Evolutionary conservation across 768 basidiomycete genomes (phyloP).

Genomic region (Leccinum arenicola): DNA sequence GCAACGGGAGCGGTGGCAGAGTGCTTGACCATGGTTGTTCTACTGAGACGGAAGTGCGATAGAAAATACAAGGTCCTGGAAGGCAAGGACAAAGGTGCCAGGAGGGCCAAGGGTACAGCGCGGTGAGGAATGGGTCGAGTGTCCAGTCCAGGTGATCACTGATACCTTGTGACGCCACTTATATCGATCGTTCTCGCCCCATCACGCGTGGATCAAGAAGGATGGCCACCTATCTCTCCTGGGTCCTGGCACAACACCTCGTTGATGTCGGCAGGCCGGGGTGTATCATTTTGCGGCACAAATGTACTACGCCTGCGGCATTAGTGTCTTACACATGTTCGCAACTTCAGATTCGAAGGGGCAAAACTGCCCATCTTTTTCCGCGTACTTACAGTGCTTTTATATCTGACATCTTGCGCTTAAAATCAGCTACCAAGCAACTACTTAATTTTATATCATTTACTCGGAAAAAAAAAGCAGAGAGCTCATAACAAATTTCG

Average conservation of each 20-base stretch:
- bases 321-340: not conserved
- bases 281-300: constrained; percentile 2
- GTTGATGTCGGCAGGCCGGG: constrained; percentile 12
- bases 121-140: constrained; percentile 1
- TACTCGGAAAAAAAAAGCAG: not conserved
- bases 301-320: not conserved
- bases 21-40: constrained; percentile 3
- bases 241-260: constrained; percentile 12
- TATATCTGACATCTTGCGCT: too few relatives aligned
- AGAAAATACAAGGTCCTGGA: not conserved
- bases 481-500: not conserved
- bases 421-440: not conserved
- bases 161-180: constrained; percentile 4
- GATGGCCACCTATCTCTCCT: not conserved
- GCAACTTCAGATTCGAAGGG: not conserved
- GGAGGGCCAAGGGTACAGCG: not conserved
- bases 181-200: constrained; percentile 12
- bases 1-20: not conserved
- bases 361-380: too few relatives aligned
- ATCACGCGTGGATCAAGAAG: not conserved
- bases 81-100: not conserved
- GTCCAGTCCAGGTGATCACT: constrained; percentile 4
- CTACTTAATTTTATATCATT: not conserved
- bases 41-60: not conserved
- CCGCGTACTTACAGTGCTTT: too few relatives aligned